A percentile compares a stretch with the other conserved stretches of the same genome.
These are phyloP conservation scores for Stagonosporopsis tanaceti DNA, from an alignment of 2,329 filamentous ascomycete genomes.

Conservation along the genomic window DNA sequence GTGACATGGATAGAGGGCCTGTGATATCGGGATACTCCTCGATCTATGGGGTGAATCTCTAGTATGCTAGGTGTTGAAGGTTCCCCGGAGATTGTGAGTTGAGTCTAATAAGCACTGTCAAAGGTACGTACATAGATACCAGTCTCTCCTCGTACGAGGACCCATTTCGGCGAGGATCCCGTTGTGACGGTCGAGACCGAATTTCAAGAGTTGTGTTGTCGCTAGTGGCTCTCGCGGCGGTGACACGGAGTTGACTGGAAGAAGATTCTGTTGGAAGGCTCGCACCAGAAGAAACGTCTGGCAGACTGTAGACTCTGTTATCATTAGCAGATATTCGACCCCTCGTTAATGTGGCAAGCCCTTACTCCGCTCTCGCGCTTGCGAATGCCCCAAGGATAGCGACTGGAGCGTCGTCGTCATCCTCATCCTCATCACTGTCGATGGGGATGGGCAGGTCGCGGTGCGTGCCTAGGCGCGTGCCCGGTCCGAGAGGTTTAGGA, in stretches of 20 bases:
- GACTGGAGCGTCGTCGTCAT: too few species aligned
- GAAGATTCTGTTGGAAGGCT: too few species aligned
- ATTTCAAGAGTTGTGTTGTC: background rate
- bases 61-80: background rate
- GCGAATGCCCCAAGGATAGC: background rate
- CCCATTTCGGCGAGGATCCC: background rate
- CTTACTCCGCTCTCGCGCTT: background rate
- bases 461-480: constrained; percentile 7
- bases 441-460: constrained; percentile 20
- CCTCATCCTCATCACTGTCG: constrained; percentile 12
- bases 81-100: background rate
- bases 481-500: background rate
- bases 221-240: background rate
- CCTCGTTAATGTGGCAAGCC: background rate
- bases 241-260: too few species aligned
- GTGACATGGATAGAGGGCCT: background rate
- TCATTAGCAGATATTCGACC: background rate
- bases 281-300: background rate
- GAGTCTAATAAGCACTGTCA: too few species aligned
- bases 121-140: background rate
- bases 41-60: background rate
- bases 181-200: background rate
- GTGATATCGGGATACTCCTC: too few species aligned
- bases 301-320: background rate
- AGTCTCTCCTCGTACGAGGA: background rate